Conservation (phyloP, 768 basidiomycete species). For the Suillus clintonianus region DNA sequence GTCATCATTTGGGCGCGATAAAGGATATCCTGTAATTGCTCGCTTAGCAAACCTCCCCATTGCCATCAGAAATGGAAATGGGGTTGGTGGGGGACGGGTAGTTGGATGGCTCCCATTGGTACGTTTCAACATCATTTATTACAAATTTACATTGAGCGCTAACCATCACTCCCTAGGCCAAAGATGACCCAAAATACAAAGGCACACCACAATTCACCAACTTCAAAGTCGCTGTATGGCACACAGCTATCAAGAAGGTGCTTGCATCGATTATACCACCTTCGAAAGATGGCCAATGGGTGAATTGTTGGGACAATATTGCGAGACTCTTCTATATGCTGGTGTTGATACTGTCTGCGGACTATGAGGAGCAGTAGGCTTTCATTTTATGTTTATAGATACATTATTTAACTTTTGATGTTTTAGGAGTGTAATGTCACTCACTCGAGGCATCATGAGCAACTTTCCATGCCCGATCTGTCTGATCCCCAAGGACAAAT, state of each 20-base stretch:
- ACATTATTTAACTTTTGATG: neutral
- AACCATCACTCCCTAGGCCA: neutral
- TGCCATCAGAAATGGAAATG: constrained; percentile 34
- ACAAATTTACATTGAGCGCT: neutral
- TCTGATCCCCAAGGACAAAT: constrained; percentile 31
- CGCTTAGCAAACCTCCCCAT: constrained; percentile 33
- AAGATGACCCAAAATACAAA: constrained; percentile 3
- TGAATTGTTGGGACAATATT: constrained; percentile 32
- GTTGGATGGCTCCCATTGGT: constrained; percentile 44
- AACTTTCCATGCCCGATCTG: constrained; percentile 39
- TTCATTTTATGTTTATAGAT: neutral
- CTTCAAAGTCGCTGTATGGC: constrained; percentile 13
- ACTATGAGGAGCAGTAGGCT: constrained; percentile 48
- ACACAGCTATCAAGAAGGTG: constrained; percentile 8
- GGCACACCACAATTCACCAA: constrained; percentile 5
- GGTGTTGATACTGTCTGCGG: constrained; percentile 35
- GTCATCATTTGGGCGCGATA: constrained; percentile 39
- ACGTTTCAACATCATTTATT: constrained; percentile 1
- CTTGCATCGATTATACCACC: neutral
- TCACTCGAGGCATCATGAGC: constrained; percentile 29
- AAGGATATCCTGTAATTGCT: constrained; percentile 40
- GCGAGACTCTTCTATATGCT: constrained; percentile 32
- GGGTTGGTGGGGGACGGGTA: constrained; percentile 35
- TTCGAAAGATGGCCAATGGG: constrained; percentile 7
- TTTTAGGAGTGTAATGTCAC: constrained; percentile 34